Evolutionary conservation across 1,284 basidiomycete genomes (phyloP), one percentile per base, ranked within the genome.

Genomic region (Bondarzewia mesenterica): DNA sequence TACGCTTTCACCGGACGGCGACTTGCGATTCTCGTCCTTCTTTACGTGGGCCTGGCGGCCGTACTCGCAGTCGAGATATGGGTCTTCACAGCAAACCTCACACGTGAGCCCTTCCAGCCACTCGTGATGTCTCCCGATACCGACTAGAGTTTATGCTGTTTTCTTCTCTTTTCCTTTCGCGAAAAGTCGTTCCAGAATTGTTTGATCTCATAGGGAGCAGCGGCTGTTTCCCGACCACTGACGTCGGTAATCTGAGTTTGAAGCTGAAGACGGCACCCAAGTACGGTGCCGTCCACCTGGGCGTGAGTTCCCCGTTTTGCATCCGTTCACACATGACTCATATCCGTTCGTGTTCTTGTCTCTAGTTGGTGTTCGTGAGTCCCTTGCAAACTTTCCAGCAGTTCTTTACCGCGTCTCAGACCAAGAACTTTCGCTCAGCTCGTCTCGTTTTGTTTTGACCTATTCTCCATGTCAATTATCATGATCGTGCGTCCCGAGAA

Each of bases 1-100:
- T 60, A 61, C 36, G 61, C 59, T 1, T 63, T 63, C 50, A 54
- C 62, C 6, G 61, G 59, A n/a, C 52, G 53, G 23, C 51, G 37
- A n/a, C 50, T 41, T 25, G 10, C 18, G 3, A 36, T 59, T 16
- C 53, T 61, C 5, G 32, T 47, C 37, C 16, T 45, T 18, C 57
- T 63, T 5, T 50, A 22, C 4, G 2, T 49, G 21, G 50, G 48
- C 22, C 49, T 55, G 16, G 20, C 26, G 5, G 29, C 20, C 41
- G 16, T 55, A 15, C 26, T 50, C 36, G 39, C 37, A 7, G 32
- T 44, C 18, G 35, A 27, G n/a, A 12, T 50, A 14, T 51, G 41
- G 41, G 47, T 55, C 27, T 18, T 51, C 2, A 22, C 42, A 41
- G 32, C 16, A 8, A 12, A 49, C 20, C 15, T 55, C 25, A 21